Evolutionary conservation across 176 grass and related monocot species (phyloP), one percentile per base, ranked within the genome.

Genomic region (Cenchrus purpureus): DNA sequence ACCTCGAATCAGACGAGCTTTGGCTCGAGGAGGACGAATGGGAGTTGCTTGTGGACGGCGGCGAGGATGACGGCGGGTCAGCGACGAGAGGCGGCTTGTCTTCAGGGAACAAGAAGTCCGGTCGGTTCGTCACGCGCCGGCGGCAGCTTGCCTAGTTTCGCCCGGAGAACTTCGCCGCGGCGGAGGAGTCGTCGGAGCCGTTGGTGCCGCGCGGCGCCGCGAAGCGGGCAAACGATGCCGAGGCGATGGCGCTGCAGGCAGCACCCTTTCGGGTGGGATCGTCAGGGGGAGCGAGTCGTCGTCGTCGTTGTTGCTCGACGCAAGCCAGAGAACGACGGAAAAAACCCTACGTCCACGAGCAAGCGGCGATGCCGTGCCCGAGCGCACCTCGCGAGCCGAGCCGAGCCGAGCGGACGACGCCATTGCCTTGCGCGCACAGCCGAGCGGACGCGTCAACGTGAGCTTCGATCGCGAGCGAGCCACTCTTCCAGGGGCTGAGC

Each of bases 211-310:
- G 55, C 14, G 16, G 61, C 15, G 58, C 48, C 6, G 80, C 12
- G 61, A 89, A 63, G 10, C 78, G 29, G 79, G 43, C 6, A 19
- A 87, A 87, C 25, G 43, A 78, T 6, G 51, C 4, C 10, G 48
- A 3, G 10, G 48, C 29, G 34, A 73, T 22, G 28, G 65, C 8
- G 0, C 70, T 25, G 22, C 22, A 25, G 22, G 22, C 22, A 80
- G 0, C 90, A 89, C 31, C 83, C 83, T n/a, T 80, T 89, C 49
- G 52, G 64, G 5, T 51, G 82, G 3, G 86, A 74, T 31, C 79
- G 66, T 0, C 73, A 25, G 42, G 0, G 81, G 19, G 34, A 55
- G 16, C 16, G 74, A 84, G 44, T 56, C 85, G 17, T 74, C 67
- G 71, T 42, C 86, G n/a, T 9, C 50, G 12, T 6, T 48, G 48